Evolutionary conservation across 192 early-diverging fungal species (phyloP), one percentile per base, ranked within the genome.

Genomic region (Coemansia reversa): DNA sequence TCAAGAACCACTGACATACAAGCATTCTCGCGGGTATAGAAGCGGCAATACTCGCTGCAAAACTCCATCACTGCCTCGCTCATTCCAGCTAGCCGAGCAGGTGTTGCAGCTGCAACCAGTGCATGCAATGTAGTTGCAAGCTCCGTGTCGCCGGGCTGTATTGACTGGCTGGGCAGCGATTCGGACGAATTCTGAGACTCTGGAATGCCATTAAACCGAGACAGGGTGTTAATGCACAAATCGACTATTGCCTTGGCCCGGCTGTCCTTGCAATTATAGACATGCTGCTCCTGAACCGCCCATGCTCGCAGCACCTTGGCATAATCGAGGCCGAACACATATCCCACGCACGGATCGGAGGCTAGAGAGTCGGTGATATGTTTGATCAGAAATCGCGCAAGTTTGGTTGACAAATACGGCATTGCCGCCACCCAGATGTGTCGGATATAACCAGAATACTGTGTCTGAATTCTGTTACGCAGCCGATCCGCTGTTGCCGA

Each of bases 351-450:
- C 20, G 69, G 73, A n/a, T 69, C 70, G n/a, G 45, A 28, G 1
- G 30, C 62, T 24, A 81, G 35, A 11, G 79, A 62, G 11, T 75
- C 66, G 0, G 60, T 65, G 11, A 81, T 81, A 58, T 72, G 70
- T 24, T 72, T 72, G 16, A 53, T 55, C 35, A 75, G 19, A 58
- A 69, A 72, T 22, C 66, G 68, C 16, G 79, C 70, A 32, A 72
- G 72, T 22, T 58, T 69, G 1, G 25, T 59, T n/a, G 79, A 69
- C 62, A 81, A 33, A 62, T 69, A 25, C 25, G 73, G 79, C 65
- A 81, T 75, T 2, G 69, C 73, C 3, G 60, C 66, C 7, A 69
- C 55, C 79, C 79, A 81, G n/a, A 75, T 81, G 56, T 81, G 79
- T 16, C 79, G 65, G 39, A 75, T 27, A 35, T 62, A 67, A 22